These are phyloP conservation scores for Drechslerella coelobrocha DNA, from an alignment of 2,329 filamentous ascomycete genomes.

Conservation along the genomic window DNA sequence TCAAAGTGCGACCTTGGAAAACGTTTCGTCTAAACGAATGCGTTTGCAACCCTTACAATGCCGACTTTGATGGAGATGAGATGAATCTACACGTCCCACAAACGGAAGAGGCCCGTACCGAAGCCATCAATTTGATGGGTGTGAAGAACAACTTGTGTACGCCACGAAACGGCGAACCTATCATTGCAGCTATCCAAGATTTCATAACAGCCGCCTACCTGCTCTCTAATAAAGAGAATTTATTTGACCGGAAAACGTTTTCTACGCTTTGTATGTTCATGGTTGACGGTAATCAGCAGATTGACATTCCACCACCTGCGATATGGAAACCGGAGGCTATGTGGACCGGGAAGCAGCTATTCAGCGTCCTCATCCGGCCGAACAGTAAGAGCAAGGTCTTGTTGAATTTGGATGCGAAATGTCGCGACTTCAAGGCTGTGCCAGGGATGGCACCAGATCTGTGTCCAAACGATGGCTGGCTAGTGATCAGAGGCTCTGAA, in stretches of 20 bases:
- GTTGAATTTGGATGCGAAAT: slow-evolving; percentile 92
- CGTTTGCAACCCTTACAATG: slow-evolving; percentile 97
- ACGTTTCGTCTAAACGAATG: slow-evolving; percentile 98
- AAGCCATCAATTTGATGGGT: slow-evolving; percentile 96
- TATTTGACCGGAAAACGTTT: slow-evolving; percentile 88
- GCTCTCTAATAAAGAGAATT: slow-evolving; percentile 88
- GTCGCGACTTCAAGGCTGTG: slow-evolving; percentile 76
- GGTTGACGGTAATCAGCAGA: slow-evolving; percentile 77
- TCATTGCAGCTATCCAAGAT: slow-evolving; percentile 98
- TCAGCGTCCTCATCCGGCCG: slow-evolving; percentile 87
- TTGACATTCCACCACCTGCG: slow-evolving; percentile 86
- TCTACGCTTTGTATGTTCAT: slow-evolving; percentile 91
- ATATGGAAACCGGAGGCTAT: slow-evolving; percentile 83
- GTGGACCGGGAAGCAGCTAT: slow-evolving; percentile 98
- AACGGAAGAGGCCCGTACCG: slow-evolving; percentile 92
- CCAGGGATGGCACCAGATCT: slow-evolving; percentile 70
- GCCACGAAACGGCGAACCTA: slow-evolving; percentile 95
- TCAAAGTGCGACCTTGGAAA: slow-evolving; percentile 90
- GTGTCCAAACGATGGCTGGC: slow-evolving; percentile 85
- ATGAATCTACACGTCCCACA: slow-evolving; percentile 99
- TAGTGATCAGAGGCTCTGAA: slow-evolving; percentile 94
- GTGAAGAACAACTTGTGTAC: slow-evolving; percentile 96
- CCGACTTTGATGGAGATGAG: slow-evolving; percentile 98
- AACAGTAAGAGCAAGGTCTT: slow-evolving; percentile 81
- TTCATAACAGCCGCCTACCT: slow-evolving; percentile 96